These are phyloP conservation scores for Brassica nigra DNA, from an alignment of 345 rosid species.

Conservation along the genomic window DNA sequence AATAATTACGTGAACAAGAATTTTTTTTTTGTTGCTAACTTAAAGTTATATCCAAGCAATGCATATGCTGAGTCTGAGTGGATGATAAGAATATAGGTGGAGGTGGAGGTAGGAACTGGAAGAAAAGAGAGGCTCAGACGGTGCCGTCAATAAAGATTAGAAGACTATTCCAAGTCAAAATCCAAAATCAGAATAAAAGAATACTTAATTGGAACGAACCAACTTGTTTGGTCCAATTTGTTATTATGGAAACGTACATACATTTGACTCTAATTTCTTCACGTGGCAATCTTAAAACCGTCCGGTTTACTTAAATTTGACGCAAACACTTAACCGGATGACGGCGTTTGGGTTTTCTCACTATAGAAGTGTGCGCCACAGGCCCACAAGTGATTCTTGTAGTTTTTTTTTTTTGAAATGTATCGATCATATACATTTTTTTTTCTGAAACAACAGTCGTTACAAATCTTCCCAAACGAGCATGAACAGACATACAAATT, in stretches of 20 bases:
- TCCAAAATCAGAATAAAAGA: not conserved
- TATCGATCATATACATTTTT: too few species aligned
- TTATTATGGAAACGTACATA: constrained; percentile 2
- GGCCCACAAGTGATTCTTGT: too few species aligned
- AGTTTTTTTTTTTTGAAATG: too few species aligned
- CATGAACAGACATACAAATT: too few species aligned
- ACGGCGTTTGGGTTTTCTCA: not conserved
- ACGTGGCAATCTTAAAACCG: constrained; percentile 24
- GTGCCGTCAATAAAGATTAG: constrained; percentile 9
- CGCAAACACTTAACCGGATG: not conserved
- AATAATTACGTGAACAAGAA: too few species aligned
- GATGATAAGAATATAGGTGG: not conserved
- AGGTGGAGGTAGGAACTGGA: not conserved
- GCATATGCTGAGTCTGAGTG: not conserved
- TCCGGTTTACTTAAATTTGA: constrained; percentile 13
- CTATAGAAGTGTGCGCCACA: too few species aligned
- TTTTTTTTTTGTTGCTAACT: not conserved
- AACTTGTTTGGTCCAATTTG: not conserved
- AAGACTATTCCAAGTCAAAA: constrained; percentile 15
- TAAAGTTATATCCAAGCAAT: not conserved
- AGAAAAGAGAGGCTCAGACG: constrained; percentile 18
- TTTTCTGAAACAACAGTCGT: too few species aligned
- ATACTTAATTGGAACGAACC: not conserved
- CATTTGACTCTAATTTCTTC: constrained; percentile 19
- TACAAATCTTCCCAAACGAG: too few species aligned